Evolutionary conservation across 2,329 filamentous ascomycete genomes (phyloP), one percentile per base, ranked within the genome.

Genomic region (Phialophora macrospora): DNA sequence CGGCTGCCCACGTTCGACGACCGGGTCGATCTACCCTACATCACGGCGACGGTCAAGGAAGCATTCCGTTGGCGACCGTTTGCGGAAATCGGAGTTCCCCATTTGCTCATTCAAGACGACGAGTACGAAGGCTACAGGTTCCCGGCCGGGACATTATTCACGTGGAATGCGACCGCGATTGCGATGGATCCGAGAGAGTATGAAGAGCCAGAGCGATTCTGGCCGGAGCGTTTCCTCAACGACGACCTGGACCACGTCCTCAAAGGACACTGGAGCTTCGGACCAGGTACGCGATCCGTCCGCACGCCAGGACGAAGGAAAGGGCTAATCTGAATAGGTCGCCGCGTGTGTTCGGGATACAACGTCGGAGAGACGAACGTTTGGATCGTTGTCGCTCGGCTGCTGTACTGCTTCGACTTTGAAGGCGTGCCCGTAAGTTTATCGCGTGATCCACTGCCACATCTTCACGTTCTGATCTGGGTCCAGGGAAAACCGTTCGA

Each of bases 91-190:
- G 81, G 80, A 0, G 78, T 80, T 1, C 83, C 68, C 1, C 60
- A 62, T 32, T 46, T 63, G 24, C 68, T 66, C 59, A 75, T 41
- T 71, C 74, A 70, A 26, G 66, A 70, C 46, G 68, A 70, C 38
- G 68, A 70, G 62, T 70, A 82, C 69, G 77, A 79, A 56, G 82
- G 81, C 17, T 84, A 81, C 69, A 74, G 77, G 9, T 82, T 85
- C 30, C 82, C 83, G 1, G 76, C 78, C 1, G 82, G 80, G 0
- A 84, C 83, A 0, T 79, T 78, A 0, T 74, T 86, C 1, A 67
- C 82, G 0, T 77, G 77, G 20, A 82, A 82, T 68, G 77, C 77
- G 0, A 81, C 79, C 76, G 76, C 75, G 1, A 80, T 83, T 46
- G 77, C 80, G 49, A 73, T 78, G 65, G 79, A 81, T 63, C 75